Conservation (phyloP, 1,284 basidiomycete species). For the Ceraceosorus guamensis region DNA sequence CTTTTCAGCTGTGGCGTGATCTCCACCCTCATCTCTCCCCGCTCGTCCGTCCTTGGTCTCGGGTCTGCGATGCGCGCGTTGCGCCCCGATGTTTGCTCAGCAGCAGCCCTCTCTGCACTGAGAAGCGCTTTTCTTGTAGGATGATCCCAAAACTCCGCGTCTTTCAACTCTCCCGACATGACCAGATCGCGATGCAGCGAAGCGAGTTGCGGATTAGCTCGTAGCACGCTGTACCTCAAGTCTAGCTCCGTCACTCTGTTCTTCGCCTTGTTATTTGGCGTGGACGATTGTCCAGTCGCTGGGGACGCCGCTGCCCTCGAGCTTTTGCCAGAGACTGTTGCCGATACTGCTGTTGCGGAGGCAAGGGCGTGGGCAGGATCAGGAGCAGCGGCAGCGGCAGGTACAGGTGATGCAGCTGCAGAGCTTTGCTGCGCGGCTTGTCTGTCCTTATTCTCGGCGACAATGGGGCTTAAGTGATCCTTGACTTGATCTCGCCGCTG, state of each 20-base stretch:
- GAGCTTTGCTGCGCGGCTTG: neutral
- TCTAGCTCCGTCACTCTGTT: conserved; percentile 24
- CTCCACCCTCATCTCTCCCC: conserved; percentile 65
- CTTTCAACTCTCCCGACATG: conserved; percentile 24
- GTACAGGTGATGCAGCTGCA: neutral
- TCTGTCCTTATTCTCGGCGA: neutral
- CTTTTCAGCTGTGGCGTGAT: conserved; percentile 86
- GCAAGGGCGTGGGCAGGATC: neutral
- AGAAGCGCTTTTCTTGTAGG: conserved; percentile 38
- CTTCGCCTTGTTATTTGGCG: neutral
- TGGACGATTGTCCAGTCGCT: neutral
- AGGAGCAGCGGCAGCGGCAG: conserved; percentile 3
- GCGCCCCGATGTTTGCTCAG: conserved; percentile 36
- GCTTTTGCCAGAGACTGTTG: neutral
- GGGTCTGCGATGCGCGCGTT: conserved; percentile 45
- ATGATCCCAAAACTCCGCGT: conserved; percentile 47
- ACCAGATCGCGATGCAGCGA: conserved; percentile 44
- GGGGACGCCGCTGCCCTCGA: neutral
- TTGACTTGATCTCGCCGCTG: neutral
- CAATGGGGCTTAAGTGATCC: neutral
- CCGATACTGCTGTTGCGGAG: neutral
- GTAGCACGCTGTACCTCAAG: conserved; percentile 36
- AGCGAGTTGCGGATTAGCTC: conserved; percentile 30
- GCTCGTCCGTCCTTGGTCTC: conserved; percentile 34
- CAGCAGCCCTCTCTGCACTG: conserved; percentile 31